Evolutionary conservation across 176 grass and related monocot genomes (phyloP), one percentile per base, ranked within the genome.

Genomic region (Guadua angustifolia): DNA sequence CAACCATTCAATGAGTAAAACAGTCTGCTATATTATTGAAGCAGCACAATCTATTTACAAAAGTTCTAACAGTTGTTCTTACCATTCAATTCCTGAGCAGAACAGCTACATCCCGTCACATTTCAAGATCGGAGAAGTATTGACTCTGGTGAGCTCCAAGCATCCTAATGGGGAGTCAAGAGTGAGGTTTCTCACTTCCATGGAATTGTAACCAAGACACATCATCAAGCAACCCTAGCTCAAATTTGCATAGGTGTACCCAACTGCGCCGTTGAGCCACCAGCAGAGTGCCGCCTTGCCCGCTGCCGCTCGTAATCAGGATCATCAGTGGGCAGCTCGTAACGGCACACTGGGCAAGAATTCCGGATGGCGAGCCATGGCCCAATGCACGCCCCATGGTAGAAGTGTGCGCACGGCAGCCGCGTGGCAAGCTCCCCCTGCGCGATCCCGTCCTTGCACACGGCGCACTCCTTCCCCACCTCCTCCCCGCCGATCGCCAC

Each of bases 271-370:
- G 55, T 17, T 1, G 83, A 71, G 2, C 55, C 65, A 77, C 78
- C 78, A 10, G 58, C 50, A 22, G 88, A 82, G 6, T 47, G 53
- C 36, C 82, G 71, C 38, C 32, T 67, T 2, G 45, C 88, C 86
- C 71, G 86, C 43, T 83, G 66, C 72, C 53, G 68, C 86, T 95
- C 94, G 1, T 95, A 95, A 16, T 93, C 91, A 1, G 83, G 77
- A 88, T 95, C 91, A 26, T 95, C 94, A 2, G 94, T 95, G 22
- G 94, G 90, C 46, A 95, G 83, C 84, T 95, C 91, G 32, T 87
- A 93, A 0, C 94, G 88, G 84, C 94, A 95, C 35, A 95, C 91
- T 0, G 94, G 94, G 39, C 94, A 95, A 0, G 88, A 80, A 68
- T 95, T 95, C 16, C 94, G 79, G 45, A 95, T 89, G 51, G 75